phyloP scores from a whole-genome alignment of 305 asterid species.

The Plantago rigida region DNA sequence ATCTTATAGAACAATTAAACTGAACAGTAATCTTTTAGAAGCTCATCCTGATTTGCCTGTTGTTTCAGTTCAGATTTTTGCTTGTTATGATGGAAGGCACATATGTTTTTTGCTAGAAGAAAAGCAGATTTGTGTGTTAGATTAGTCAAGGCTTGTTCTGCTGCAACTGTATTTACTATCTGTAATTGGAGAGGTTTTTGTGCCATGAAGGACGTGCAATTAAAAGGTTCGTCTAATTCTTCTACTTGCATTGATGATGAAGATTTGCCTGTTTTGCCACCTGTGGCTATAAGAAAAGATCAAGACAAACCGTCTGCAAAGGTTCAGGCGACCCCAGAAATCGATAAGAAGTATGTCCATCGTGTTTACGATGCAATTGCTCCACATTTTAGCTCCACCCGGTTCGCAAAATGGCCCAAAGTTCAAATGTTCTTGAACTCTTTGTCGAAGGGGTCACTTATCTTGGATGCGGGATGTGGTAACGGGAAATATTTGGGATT shows the following conservation, averaged over 20 bases:
- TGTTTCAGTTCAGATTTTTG: constrained; percentile 12
- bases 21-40: neutral
- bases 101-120: constrained; percentile 44
- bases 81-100: constrained; percentile 28
- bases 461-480: constrained; percentile 88
- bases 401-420: constrained; percentile 95
- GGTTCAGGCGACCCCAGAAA: constrained; percentile 73
- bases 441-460: constrained; percentile 61
- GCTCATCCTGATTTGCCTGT: too few species aligned
- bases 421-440: constrained; percentile 70
- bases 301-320: constrained; percentile 33
- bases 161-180: constrained; percentile 11
- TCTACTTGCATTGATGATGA: constrained; percentile 26
- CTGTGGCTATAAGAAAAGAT: constrained; percentile 31
- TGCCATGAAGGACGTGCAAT: constrained; percentile 46
- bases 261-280: constrained; percentile 38
- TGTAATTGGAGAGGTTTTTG: constrained; percentile 28
- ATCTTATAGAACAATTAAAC: too few species aligned
- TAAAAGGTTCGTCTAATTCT: constrained; percentile 23
- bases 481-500: constrained; percentile 86
- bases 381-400: constrained; percentile 93
- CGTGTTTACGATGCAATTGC: constrained; percentile 94
- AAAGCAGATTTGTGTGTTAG: constrained; percentile 22
- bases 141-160: neutral
- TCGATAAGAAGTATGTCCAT: constrained; percentile 85